Evolutionary conservation across 2,329 filamentous ascomycete genomes (phyloP).

Genomic region (Ophiocordyceps camponoti-saundersi): DNA sequence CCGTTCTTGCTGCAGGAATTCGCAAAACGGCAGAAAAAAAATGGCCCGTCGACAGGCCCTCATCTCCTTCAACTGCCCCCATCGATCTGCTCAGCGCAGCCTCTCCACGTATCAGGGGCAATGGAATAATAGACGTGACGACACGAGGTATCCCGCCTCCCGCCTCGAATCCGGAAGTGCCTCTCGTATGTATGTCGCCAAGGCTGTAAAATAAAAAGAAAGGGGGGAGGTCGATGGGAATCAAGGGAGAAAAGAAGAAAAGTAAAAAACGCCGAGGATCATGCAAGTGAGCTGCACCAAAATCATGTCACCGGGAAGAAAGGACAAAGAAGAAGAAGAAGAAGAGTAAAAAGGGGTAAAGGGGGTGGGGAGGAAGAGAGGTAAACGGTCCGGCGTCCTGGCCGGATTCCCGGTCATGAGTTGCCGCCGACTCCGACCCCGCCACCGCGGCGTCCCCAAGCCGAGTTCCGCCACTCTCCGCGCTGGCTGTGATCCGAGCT

Average conservation of each 20-base stretch:
- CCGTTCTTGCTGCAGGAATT: neutral
- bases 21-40: neutral
- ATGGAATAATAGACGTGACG: neutral
- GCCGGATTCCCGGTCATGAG: constrained; percentile 12
- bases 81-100: neutral
- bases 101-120: neutral
- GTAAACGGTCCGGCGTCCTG: constrained; percentile 2
- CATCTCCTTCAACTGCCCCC: neutral
- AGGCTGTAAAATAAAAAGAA: neutral
- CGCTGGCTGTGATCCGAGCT: constrained; percentile 24
- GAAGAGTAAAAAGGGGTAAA: too few species aligned
- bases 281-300: constrained; percentile 19
- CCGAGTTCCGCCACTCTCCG: constrained; percentile 41
- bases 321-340: neutral
- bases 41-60: neutral
- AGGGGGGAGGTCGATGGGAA: neutral
- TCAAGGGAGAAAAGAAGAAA: constrained; percentile 11
- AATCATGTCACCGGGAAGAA: constrained; percentile 12
- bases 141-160: neutral
- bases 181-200: too few species aligned
- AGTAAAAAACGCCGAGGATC: constrained; percentile 10
- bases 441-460: constrained; percentile 32
- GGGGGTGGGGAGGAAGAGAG: neutral
- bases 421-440: constrained; percentile 31
- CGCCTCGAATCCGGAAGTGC: neutral